Evolutionary conservation across 345 rosid genomes (phyloP).

Genomic region (Turritis glabra): DNA sequence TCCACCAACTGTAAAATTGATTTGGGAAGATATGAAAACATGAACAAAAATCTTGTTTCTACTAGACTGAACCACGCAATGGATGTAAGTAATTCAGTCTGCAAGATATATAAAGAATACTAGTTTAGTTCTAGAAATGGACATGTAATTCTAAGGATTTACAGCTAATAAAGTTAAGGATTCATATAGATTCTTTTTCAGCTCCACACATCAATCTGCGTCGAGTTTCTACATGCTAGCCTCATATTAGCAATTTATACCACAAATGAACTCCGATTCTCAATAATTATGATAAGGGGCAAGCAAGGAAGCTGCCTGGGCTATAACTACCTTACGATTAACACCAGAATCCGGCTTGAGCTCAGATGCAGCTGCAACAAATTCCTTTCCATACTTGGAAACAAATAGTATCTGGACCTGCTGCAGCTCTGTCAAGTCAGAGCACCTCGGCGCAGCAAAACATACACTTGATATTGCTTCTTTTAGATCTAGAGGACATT

Average conservation of each 20-base stretch:
- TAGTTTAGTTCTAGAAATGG: neutral
- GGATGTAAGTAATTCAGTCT: neutral
- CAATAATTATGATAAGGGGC: too few relatives aligned
- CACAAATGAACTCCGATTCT: neutral
- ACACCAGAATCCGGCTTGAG: slow-evolving; percentile 96
- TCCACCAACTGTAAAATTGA: slow-evolving; percentile 69
- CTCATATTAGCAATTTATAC: neutral
- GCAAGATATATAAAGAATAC: neutral
- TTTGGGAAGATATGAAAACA: neutral
- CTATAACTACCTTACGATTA: slow-evolving; percentile 97
- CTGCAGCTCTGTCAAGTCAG: slow-evolving; percentile 84
- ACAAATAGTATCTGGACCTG: slow-evolving; percentile 88
- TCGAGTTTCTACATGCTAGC: neutral
- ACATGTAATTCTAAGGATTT: neutral
- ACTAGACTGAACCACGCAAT: neutral
- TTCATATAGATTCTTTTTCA: neutral
- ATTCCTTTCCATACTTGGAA: slow-evolving; percentile 86
- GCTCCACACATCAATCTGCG: neutral
- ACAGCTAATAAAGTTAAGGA: neutral
- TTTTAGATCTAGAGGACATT: slow-evolving; percentile 93
- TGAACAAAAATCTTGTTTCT: neutral
- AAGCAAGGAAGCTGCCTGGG: too few relatives aligned
- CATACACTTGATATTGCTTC: slow-evolving; percentile 93
- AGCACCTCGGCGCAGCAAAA: slow-evolving; percentile 99
- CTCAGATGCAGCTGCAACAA: slow-evolving; percentile 88